Evolutionary conservation across 2,329 filamentous ascomycete species (phyloP).

Genomic region (Cyphellophora attinorum): DNA sequence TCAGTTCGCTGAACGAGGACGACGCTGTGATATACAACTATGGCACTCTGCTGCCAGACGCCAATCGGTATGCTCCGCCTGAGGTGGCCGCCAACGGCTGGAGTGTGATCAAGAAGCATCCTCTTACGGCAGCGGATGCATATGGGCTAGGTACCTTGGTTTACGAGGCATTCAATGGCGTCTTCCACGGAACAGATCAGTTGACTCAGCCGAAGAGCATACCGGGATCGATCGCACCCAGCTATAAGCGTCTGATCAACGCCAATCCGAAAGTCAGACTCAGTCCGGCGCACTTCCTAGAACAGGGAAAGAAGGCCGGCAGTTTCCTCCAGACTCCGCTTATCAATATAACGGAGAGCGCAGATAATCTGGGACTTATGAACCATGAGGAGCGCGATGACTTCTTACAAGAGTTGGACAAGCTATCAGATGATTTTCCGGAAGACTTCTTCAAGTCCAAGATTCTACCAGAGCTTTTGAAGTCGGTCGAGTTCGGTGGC

Average conservation of each 20-base stretch:
- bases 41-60: conserved; percentile 78
- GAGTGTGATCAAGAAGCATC: conserved; percentile 78
- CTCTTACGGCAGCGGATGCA: conserved; percentile 72
- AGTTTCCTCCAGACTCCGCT: conserved; percentile 89
- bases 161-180: conserved; percentile 85
- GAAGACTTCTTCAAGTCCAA: conserved; percentile 99
- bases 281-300: conserved; percentile 75
- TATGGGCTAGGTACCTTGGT: conserved; percentile 79
- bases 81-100: conserved; percentile 82
- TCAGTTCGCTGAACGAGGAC: conserved; percentile 93
- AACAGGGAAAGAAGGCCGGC: conserved; percentile 72
- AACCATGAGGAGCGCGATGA: conserved; percentile 71
- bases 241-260: conserved; percentile 82
- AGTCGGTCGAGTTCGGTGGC: conserved; percentile 96
- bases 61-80: conserved; percentile 73
- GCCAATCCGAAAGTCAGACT: conserved; percentile 81
- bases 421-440: conserved; percentile 84
- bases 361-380: conserved; percentile 88
- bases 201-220: conserved; percentile 77
- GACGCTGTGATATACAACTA: conserved; percentile 89
- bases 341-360: conserved; percentile 84
- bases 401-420: conserved; percentile 74
- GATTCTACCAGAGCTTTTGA: conserved; percentile 87
- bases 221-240: conserved; percentile 77
- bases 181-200: conserved; percentile 67